A percentile compares a stretch with the other conserved stretches of the same genome.
Conservation (phyloP, 2,329 filamentous ascomycete species). For the Dothidotthia symphoricarpi region DNA sequence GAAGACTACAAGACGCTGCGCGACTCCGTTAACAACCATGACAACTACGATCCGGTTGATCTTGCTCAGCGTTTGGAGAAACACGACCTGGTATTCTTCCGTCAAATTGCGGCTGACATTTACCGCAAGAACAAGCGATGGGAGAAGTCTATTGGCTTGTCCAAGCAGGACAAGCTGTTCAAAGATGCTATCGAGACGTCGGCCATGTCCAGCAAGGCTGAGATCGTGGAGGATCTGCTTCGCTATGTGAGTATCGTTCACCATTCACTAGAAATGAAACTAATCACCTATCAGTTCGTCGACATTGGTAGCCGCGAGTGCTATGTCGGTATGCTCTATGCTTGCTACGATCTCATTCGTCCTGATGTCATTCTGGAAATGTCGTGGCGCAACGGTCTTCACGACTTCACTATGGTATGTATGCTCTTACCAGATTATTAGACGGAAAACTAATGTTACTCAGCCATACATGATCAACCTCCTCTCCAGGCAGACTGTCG, state of each 20-base stretch:
- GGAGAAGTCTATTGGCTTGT: constrained; percentile 97
- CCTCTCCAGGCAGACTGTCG: constrained; percentile 82
- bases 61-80: constrained; percentile 91
- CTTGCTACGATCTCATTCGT: constrained; percentile 95
- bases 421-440: constrained; percentile 3
- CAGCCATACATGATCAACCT: constrained; percentile 98
- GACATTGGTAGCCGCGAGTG: constrained; percentile 98
- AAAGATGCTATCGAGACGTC: constrained; percentile 99
- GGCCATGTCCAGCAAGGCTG: constrained; percentile 83
- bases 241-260: constrained; percentile 78
- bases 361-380: constrained; percentile 92
- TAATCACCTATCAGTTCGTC: constrained; percentile 70
- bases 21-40: constrained; percentile 97
- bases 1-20: constrained; percentile 98
- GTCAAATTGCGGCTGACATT: constrained; percentile 95
- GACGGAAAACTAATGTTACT: not conserved
- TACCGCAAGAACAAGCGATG: constrained; percentile 99
- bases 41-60: constrained; percentile 96
- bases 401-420: constrained; percentile 86
- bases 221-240: constrained; percentile 92
- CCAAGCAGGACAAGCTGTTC: constrained; percentile 99
- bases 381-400: constrained; percentile 91
- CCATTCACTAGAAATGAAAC: constrained; percentile 13
- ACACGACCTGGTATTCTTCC: constrained; percentile 98
- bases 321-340: constrained; percentile 99